Conservation (phyloP, 148 eudicot genomes). For the Cornus suecica region DNA sequence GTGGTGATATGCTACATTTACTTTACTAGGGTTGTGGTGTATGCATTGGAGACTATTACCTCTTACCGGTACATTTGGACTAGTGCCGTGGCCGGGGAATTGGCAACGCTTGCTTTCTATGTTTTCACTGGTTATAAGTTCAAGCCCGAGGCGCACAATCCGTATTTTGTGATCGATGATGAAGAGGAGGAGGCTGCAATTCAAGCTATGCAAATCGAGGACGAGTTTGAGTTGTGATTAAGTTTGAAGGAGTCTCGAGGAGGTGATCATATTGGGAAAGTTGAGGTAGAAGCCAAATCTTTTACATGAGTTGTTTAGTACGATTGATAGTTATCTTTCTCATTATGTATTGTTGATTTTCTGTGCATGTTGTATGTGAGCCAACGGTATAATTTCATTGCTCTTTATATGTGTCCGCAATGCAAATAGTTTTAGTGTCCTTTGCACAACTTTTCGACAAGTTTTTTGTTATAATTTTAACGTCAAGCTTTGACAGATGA, state of each 20-base stretch:
- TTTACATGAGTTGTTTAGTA: background rate
- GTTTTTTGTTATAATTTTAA: background rate
- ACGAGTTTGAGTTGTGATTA: constrained; percentile 64
- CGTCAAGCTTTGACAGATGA: background rate
- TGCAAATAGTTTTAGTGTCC: background rate
- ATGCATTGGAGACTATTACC: constrained; percentile 68
- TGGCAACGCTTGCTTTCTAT: constrained; percentile 71
- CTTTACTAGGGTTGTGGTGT: constrained; percentile 74
- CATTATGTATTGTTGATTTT: constrained; percentile 10
- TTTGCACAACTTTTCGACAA: background rate
- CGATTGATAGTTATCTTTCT: background rate
- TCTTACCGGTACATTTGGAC: constrained; percentile 71
- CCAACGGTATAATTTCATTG: constrained; percentile 8
- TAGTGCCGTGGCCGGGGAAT: constrained; percentile 54
- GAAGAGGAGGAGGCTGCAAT: constrained; percentile 82
- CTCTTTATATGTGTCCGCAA: background rate
- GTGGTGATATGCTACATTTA: constrained; percentile 76
- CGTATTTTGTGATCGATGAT: constrained; percentile 68
- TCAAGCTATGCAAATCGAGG: constrained; percentile 63
- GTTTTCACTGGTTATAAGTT: constrained; percentile 61
- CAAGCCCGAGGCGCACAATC: constrained; percentile 67
- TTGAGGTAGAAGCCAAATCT: constrained; percentile 18
- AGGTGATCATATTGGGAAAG: background rate
- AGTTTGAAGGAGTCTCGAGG: background rate
- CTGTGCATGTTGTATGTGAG: constrained; percentile 12